phyloP scores from a whole-genome alignment of 208 protist species.

The Acanthamoeba healyi region DNA sequence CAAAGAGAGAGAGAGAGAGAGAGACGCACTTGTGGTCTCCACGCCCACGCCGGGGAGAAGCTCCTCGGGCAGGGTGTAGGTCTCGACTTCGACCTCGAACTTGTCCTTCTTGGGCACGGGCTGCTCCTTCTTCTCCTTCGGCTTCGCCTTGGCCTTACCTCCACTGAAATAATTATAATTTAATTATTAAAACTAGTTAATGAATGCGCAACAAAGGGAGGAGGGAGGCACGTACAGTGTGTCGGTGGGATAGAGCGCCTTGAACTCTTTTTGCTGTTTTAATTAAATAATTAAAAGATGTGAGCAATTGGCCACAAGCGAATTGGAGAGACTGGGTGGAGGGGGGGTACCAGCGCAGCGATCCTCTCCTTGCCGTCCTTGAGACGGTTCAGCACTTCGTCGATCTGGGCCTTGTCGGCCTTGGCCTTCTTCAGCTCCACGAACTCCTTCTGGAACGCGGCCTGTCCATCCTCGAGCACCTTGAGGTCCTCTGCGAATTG shows the following conservation, averaged over 20 bases:
- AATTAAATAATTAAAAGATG: neutral
- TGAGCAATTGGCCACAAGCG: too few relatives aligned
- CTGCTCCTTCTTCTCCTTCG: constrained; percentile 73
- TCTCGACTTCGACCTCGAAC: constrained; percentile 33
- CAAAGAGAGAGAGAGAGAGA: neutral
- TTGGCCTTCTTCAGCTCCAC: constrained; percentile 69
- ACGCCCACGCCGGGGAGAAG: constrained; percentile 42
- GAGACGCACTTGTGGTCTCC: constrained; percentile 23
- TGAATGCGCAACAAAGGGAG: neutral
- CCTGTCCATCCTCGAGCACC: constrained; percentile 19
- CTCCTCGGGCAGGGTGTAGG: constrained; percentile 39
- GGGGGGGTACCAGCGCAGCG: constrained; percentile 12
- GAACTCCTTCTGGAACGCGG: constrained; percentile 16
- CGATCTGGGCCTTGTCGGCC: constrained; percentile 37
- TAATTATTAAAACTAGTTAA: neutral
- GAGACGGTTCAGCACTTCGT: constrained; percentile 48
- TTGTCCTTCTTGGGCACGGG: constrained; percentile 40
- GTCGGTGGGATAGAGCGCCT: constrained; percentile 34
- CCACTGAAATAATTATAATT: constrained; percentile 16
- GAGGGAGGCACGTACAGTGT: neutral
- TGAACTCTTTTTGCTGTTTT: constrained; percentile 68
- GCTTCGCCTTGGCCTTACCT: constrained; percentile 51
- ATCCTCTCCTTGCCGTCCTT: constrained; percentile 64
- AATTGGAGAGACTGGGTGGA: neutral
- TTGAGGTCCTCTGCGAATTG: constrained; percentile 18